Conservation (phyloP, 2,329 filamentous ascomycete species). For the Aspergillus eucalypticola region DNA sequence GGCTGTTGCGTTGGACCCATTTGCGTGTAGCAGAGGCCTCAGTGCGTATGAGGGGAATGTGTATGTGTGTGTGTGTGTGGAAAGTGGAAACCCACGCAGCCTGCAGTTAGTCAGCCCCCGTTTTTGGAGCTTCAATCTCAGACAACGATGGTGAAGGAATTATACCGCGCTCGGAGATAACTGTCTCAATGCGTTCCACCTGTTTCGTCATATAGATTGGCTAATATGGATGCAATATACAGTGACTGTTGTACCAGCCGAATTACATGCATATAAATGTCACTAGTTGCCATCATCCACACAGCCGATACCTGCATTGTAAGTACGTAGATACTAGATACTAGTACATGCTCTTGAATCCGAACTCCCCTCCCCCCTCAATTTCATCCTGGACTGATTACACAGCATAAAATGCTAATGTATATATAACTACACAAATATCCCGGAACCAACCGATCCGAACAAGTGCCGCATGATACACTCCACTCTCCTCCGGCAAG, state of each 20-base stretch:
- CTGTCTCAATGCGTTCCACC: constrained; percentile 5
- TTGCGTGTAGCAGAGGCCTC: constrained; percentile 6
- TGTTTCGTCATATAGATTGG: neutral
- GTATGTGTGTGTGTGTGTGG: no score
- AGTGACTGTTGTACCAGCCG: no score
- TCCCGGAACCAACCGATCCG: neutral
- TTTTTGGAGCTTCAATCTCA: constrained; percentile 7
- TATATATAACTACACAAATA: neutral
- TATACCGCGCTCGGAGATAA: constrained; percentile 1
- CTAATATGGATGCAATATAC: neutral
- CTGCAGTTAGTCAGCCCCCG: constrained; percentile 3
- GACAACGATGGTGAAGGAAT: constrained; percentile 1
- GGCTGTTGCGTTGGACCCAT: constrained; percentile 12
- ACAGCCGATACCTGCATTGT: no score
- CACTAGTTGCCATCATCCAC: no score
- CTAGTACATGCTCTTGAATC: neutral
- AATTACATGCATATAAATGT: no score
- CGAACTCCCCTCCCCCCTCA: neutral
- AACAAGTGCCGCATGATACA: neutral
- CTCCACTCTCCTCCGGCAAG: neutral
- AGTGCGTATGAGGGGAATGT: neutral
- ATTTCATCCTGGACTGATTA: neutral
- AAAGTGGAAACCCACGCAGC: neutral
- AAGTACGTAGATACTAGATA: no score
- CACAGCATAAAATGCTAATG: neutral